Evolutionary conservation across 495 filamentous ascomycete species (phyloP).

Genomic region (Lindgomyces ingoldianus): DNA sequence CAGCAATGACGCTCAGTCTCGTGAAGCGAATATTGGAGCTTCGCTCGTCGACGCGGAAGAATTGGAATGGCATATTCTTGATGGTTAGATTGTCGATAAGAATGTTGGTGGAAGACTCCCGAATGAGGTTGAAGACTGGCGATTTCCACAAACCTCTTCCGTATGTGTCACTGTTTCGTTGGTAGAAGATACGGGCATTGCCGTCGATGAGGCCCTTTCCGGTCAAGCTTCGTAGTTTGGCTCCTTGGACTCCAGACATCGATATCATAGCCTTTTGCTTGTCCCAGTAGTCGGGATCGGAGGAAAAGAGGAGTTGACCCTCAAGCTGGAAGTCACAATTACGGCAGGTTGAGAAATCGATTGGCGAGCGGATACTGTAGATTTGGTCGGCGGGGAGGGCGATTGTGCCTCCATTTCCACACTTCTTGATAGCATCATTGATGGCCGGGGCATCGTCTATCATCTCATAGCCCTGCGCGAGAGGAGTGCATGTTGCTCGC

Average conservation of each 20-base stretch:
- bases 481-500: neutral
- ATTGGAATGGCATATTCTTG: neutral
- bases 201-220: constrained; percentile 11
- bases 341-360: constrained; percentile 1
- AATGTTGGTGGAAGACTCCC: neutral
- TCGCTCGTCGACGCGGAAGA: neutral
- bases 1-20: neutral
- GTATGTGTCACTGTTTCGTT: neutral
- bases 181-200: neutral
- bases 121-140: neutral
- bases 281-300: neutral
- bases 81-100: neutral
- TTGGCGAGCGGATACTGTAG: constrained; percentile 11
- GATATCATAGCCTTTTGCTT: neutral
- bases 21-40: constrained; percentile 10
- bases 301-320: neutral
- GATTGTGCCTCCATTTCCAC: constrained; percentile 7
- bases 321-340: constrained; percentile 12
- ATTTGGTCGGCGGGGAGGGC: neutral
- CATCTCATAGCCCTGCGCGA: neutral
- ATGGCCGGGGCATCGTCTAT: constrained; percentile 13
- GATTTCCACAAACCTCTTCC: too few species aligned
- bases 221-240: neutral
- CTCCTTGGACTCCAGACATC: neutral
- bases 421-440: neutral